A percentile compares a stretch with the other conserved stretches of the same genome.
Evolutionary conservation across 352 stramenopile species (phyloP).

Genomic region (Pythium pyrilobum): DNA sequence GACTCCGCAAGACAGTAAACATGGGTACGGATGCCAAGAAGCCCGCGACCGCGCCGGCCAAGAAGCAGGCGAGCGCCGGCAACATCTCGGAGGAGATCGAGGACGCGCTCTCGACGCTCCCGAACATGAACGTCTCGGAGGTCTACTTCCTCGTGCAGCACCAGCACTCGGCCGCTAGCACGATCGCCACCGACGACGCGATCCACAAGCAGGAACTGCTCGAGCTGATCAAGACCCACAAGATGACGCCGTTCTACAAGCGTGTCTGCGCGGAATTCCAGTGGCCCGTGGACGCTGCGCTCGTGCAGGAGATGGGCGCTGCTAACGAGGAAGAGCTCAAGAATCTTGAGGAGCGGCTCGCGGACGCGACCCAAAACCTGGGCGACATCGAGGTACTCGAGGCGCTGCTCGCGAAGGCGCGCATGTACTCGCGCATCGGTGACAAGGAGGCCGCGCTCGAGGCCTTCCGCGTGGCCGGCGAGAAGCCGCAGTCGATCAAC

Average conservation of each 20-base stretch:
- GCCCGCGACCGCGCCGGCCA: conserved; percentile 16
- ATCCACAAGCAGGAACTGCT: conserved; percentile 48
- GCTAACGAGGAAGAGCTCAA: conserved; percentile 70
- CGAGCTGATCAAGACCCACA: conserved; percentile 47
- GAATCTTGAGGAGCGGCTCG: conserved; percentile 80
- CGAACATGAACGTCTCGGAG: conserved; percentile 72
- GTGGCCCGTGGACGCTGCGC: conserved; percentile 51
- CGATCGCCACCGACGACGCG: conserved; percentile 31
- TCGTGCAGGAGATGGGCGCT: conserved; percentile 50
- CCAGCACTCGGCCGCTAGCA: conserved; percentile 37
- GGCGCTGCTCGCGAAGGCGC: conserved; percentile 89
- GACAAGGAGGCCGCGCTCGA: conserved; percentile 89
- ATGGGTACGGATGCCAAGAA: conserved; percentile 20
- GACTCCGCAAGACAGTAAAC: background rate
- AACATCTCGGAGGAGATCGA: conserved; percentile 88
- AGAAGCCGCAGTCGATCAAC: conserved; percentile 95
- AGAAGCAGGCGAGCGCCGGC: conserved; percentile 72
- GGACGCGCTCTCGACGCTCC: conserved; percentile 69
- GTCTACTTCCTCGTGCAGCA: conserved; percentile 78
- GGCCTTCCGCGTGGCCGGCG: conserved; percentile 87
- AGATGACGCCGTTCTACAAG: conserved; percentile 83
- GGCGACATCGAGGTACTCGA: conserved; percentile 98
- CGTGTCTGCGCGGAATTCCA: conserved; percentile 61
- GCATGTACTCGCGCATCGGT: conserved; percentile 92
- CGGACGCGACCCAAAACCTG: conserved; percentile 93